Base-by-base conservation (phyloP, 2,329 filamentous ascomycete species). In the Talaromyces amestolkiae region DNA sequence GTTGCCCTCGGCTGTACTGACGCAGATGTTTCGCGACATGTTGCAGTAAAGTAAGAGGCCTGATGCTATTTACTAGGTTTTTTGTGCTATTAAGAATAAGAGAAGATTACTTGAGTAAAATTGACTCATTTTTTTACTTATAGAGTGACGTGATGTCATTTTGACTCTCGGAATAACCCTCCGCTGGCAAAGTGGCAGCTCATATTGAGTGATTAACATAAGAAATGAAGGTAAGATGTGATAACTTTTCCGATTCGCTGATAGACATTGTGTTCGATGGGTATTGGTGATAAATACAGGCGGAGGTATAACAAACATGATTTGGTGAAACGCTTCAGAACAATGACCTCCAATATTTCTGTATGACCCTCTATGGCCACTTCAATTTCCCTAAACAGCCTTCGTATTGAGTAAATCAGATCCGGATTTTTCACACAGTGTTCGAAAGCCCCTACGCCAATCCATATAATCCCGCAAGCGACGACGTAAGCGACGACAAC, bases 1-100 rank as follows among this genome's bases (percentile, higher is more conserved):
- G 64, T 84, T 76, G 70, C 83, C 83, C 51, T 85, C 83, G 13
- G 78, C 76, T 37, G 82, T 78, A 2, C 81, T 83, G 69, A 84
- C 76, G 69, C 79, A 82, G 61, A 85, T 68, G 61, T 83, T 83
- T 68, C 81, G 81, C 0, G 81, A 72, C 81, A 83, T 83, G 22
- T 17, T 62, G 35, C 24, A 58, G 43, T 31, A n/a, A 19, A 5
- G 3, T n/a, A 24, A 27, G n/a, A 33, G 2, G 33, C 1, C 1
- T 51, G 15, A 53, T 31, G 15, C 17, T 33, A 53, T 11, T n/a
- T 6, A 31, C 8, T 37, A 11, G 24, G 17, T 1, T 1, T 1
- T 22, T 22, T 17, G 5, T 4, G 3, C 37, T 15, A 3, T 35
- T 13, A 3, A 39, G 35, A 56, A 15, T 3, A 15, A 15, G 11